These are phyloP conservation scores for Sicyos baderoa DNA, from an alignment of 306 rosid species.

Conservation along the genomic window DNA sequence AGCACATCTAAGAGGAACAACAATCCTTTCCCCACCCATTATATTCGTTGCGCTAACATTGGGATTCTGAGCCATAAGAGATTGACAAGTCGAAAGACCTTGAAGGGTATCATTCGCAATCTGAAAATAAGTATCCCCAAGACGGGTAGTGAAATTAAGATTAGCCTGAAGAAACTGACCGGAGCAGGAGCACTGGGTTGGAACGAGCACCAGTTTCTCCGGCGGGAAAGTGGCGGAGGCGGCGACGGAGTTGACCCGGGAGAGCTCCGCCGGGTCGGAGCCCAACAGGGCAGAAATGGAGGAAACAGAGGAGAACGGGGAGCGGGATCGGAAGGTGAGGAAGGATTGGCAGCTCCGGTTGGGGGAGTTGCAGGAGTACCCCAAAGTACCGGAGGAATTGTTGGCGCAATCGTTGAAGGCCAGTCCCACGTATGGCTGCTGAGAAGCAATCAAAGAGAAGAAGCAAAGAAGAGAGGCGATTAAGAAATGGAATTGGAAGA, in stretches of 20 bases:
- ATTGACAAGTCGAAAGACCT: conserved; percentile 77
- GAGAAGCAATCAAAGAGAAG: conserved; percentile 34
- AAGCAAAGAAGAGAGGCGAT: conserved; percentile 21
- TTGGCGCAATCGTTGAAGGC: conserved; percentile 42
- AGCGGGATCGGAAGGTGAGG: conserved; percentile 66
- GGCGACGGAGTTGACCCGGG: conserved; percentile 45
- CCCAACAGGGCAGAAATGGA: conserved; percentile 48
- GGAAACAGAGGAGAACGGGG: conserved; percentile 51
- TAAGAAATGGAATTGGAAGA: conserved; percentile 19
- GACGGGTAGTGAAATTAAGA: conserved; percentile 34
- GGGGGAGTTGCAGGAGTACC: conserved; percentile 58
- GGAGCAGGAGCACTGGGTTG: conserved; percentile 63
- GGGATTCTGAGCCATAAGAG: conserved; percentile 37
- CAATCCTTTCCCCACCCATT: conserved; percentile 31
- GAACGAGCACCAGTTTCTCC: conserved; percentile 55
- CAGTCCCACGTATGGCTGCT: conserved; percentile 64
- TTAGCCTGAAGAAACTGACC: conserved; percentile 57
- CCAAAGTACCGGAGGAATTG: conserved; percentile 37
- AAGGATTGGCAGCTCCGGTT: conserved; percentile 59
- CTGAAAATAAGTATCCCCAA: conserved; percentile 20
- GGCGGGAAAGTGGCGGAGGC: conserved; percentile 35
- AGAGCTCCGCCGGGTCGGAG: conserved; percentile 48
- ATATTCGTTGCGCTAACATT: conserved; percentile 15
- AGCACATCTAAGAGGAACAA: conserved; percentile 84
- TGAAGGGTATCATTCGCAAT: conserved; percentile 52